phyloP scores from a whole-genome alignment of 2,329 filamentous ascomycete genomes.

The Keithomyces neogunnii region DNA sequence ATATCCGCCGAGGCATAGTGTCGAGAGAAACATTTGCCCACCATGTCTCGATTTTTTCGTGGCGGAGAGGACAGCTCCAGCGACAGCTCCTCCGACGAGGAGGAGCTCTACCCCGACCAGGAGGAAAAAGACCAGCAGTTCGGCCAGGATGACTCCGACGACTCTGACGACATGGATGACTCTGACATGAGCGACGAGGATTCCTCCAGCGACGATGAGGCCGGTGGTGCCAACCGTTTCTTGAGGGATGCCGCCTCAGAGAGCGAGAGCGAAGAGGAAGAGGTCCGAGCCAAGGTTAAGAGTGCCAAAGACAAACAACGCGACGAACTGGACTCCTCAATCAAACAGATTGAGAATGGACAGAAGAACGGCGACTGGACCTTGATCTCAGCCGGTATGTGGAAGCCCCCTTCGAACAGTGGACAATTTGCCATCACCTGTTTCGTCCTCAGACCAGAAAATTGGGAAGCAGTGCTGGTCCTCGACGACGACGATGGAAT shows the following conservation, averaged over 20 bases:
- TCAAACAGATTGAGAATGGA: constrained; percentile 90
- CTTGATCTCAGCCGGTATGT: constrained; percentile 76
- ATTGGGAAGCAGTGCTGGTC: neutral
- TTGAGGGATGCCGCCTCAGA: constrained; percentile 66
- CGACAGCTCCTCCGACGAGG: constrained; percentile 93
- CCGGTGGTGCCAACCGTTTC: constrained; percentile 73
- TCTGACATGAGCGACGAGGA: constrained; percentile 46
- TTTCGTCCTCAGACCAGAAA: neutral
- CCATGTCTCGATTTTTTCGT: constrained; percentile 95
- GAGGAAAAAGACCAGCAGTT: constrained; percentile 35
- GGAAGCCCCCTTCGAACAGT: neutral
- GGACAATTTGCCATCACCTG: neutral
- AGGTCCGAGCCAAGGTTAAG: constrained; percentile 80
- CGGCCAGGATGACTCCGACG: constrained; percentile 24
- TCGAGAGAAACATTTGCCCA: constrained; percentile 28
- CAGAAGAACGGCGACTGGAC: constrained; percentile 98
- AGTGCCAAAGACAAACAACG: constrained; percentile 96
- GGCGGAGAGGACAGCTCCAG: constrained; percentile 86
- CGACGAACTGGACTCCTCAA: constrained; percentile 84
- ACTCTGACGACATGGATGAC: constrained; percentile 32
- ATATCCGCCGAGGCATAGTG: constrained; percentile 4
- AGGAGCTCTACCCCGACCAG: constrained; percentile 70
- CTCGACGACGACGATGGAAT: neutral
- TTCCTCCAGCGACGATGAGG: constrained; percentile 55
- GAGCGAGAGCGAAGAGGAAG: constrained; percentile 80